Conservation (phyloP, 2,329 filamentous ascomycete species). For the Aspergillus felis region DNA sequence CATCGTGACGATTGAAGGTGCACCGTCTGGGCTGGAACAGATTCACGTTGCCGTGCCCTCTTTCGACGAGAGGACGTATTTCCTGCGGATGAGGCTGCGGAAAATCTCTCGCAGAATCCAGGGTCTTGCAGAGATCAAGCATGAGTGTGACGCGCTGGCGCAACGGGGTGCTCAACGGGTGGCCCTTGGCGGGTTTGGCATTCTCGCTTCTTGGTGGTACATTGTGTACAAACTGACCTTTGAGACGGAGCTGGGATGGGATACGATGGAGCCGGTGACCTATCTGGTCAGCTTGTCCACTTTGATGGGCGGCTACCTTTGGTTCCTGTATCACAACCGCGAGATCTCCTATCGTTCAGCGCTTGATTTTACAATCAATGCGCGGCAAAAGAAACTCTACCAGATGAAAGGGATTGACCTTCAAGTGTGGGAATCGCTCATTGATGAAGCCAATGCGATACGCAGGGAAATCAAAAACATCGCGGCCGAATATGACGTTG, state of each 20-base stretch:
- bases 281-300: conserved; percentile 83
- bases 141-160: conserved; percentile 74
- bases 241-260: conserved; percentile 77
- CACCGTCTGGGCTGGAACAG: conserved; percentile 55
- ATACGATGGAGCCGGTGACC: conserved; percentile 84
- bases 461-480: conserved; percentile 74
- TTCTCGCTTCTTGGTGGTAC: conserved; percentile 74
- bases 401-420: conserved; percentile 71
- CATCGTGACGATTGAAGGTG: conserved; percentile 74
- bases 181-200: conserved; percentile 73
- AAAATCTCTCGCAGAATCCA: conserved; percentile 68
- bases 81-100: conserved; percentile 71
- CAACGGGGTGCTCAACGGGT: conserved; percentile 73
- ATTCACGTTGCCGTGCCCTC: conserved; percentile 78
- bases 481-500: conserved; percentile 82
- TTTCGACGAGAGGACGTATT: conserved; percentile 87
- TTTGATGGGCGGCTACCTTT: conserved; percentile 85
- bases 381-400: conserved; percentile 73
- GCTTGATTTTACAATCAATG: conserved; percentile 79
- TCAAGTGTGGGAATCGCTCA: conserved; percentile 69
- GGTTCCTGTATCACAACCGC: conserved; percentile 89
- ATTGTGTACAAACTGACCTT: conserved; percentile 68
- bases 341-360: conserved; percentile 84
- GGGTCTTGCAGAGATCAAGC: conserved; percentile 68
- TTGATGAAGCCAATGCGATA: conserved; percentile 75